These are phyloP conservation scores for Monilinia laxa DNA, from an alignment of 2,329 filamentous ascomycete species.

Conservation along the genomic window DNA sequence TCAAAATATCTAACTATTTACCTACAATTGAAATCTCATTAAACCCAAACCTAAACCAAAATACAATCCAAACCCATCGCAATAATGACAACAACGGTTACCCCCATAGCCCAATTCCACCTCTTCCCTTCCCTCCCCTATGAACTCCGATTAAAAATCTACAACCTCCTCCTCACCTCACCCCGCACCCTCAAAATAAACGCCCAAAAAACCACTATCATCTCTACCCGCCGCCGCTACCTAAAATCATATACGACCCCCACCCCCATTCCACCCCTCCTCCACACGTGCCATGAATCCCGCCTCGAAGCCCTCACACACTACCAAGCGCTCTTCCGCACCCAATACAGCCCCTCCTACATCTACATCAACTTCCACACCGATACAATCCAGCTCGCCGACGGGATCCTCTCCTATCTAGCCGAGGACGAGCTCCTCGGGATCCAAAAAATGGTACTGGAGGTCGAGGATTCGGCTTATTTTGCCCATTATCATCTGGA, in stretches of 20 bases:
- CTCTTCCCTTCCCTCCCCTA: constrained; percentile 35
- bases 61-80: neutral
- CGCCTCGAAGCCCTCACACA: constrained; percentile 32
- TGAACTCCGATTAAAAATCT: constrained; percentile 38
- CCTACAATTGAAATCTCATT: neutral
- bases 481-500: constrained; percentile 37
- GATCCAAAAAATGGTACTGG: constrained; percentile 31
- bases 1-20: neutral
- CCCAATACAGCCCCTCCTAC: constrained; percentile 21
- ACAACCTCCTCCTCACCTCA: constrained; percentile 25
- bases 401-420: constrained; percentile 31
- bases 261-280: constrained; percentile 33
- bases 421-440: constrained; percentile 20
- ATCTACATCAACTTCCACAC: constrained; percentile 31
- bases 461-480: constrained; percentile 33
- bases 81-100: neutral
- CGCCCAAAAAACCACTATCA: constrained; percentile 27
- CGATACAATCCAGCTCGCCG: constrained; percentile 32
- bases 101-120: constrained; percentile 29
- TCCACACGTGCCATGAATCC: constrained; percentile 39
- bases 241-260: constrained; percentile 28
- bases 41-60: neutral
- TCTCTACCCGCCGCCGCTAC: constrained; percentile 20
- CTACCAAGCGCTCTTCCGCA: constrained; percentile 29
- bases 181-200: constrained; percentile 30